Base-by-base conservation (phyloP, 2,329 filamentous ascomycete genomes). In the Phialemonium atrogriseum region DNA sequence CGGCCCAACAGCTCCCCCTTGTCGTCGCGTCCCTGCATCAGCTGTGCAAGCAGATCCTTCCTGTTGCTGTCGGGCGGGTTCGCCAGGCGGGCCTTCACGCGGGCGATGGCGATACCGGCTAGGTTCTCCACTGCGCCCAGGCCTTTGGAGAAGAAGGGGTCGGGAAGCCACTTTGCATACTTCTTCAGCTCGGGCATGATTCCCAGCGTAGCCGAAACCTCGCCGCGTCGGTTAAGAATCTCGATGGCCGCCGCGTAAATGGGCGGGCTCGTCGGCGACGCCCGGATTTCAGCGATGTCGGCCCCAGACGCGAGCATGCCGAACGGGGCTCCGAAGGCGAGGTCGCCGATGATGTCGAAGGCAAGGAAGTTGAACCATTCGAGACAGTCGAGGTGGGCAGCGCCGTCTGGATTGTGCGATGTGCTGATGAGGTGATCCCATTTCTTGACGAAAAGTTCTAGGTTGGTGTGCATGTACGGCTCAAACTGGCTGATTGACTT, bases 11-110 rank as follows among this genome's bases (percentile, higher is more conserved):
- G 79, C 37, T 84, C 64, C 34, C 86, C 87, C 15, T 74, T 80
- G 38, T 84, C 80, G 52, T 94, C 85, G 35, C 82, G 79, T 28
- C 84, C 86, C 57, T 93, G 82, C 76, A 93, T 89, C 8, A 95
- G 64, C 2, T 84, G 73, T 2, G 83, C 78, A 5, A 94, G 77
- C 1, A 95, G 70, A 48, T 95, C 87, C 29, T 80, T 79, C 39
- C 87, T 80, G 21, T 75, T 69, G 14, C 73, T 68, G 5, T 73
- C 61, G 2, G 70, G 72, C n/a, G 80, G 77, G 37, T 74, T 74
- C 8, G 82, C 79, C 1, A 94, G 64, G 11, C 87, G 74, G 12
- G 74, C 67, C 42, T 78, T 79, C 30, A 94, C 88, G 5, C 84
- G 72, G 1, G 87, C 85, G 34, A 89, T 80, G 18, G 87, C 88